Percentiles rank a stretch among this genome's conserved stretches.
Conservation (phyloP, 305 asterid genomes). For the Rubia balearica region DNA sequence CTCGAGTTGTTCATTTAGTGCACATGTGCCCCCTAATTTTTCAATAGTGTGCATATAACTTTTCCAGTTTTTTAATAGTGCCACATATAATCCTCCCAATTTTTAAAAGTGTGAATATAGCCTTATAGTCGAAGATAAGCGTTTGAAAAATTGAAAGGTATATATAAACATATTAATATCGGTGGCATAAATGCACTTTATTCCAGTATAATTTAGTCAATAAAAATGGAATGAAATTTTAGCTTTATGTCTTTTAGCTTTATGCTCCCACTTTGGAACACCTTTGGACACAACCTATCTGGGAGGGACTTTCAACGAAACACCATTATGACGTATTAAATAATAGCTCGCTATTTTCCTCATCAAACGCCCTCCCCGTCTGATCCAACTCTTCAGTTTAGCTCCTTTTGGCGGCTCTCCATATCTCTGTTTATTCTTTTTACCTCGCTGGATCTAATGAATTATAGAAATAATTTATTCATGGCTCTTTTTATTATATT, state of each 20-base stretch:
- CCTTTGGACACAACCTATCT: constrained; percentile 42
- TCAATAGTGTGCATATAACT: too few relatives aligned
- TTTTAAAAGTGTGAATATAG: too few relatives aligned
- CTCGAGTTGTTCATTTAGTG: too few relatives aligned
- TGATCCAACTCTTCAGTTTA: neutral
- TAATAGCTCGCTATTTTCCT: constrained; percentile 42
- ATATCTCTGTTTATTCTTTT: neutral
- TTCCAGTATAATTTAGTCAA: neutral
- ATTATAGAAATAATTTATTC: too few relatives aligned
- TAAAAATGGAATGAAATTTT: constrained; percentile 32
- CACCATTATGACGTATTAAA: constrained; percentile 35
- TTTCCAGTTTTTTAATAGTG: too few relatives aligned
- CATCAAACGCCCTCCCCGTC: neutral
- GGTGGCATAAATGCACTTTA: too few relatives aligned
- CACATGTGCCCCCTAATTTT: too few relatives aligned
- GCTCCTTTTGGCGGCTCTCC: constrained; percentile 51
- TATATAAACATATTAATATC: too few relatives aligned
- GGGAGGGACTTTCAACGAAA: constrained; percentile 28
- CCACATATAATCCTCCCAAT: too few relatives aligned
- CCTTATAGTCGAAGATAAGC: too few relatives aligned
- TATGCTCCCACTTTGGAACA: constrained; percentile 43
- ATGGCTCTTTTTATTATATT: too few relatives aligned
- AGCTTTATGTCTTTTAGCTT: constrained; percentile 53
- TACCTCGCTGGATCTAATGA: neutral
- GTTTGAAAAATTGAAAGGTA: too few relatives aligned